These are phyloP conservation scores for Ciborinia camelliae DNA, from an alignment of 2,329 filamentous ascomycete genomes.

Conservation along the genomic window DNA sequence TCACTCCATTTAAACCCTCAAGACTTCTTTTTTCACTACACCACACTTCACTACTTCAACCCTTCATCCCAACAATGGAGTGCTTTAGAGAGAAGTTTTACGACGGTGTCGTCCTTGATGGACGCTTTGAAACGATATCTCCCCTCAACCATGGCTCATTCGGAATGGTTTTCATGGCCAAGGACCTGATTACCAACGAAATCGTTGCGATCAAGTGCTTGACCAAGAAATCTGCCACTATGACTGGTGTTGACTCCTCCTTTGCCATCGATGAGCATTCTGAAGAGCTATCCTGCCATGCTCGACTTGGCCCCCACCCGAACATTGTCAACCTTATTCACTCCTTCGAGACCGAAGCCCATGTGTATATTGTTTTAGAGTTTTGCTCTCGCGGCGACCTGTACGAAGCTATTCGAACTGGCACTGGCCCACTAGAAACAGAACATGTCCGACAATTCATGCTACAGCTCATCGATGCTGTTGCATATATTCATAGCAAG, in stretches of 20 bases:
- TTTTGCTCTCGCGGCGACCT: constrained; percentile 94
- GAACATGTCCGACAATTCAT: constrained; percentile 97
- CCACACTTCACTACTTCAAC: constrained; percentile 17
- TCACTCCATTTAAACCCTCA: constrained; percentile 21
- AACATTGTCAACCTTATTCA: constrained; percentile 93
- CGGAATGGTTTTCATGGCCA: constrained; percentile 95
- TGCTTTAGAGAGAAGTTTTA: constrained; percentile 82
- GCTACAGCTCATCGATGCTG: constrained; percentile 85
- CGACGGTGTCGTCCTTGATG: constrained; percentile 75
- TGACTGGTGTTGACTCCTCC: constrained; percentile 48
- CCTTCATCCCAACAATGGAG: constrained; percentile 57
- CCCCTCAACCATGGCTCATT: constrained; percentile 98
- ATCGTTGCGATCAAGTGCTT: constrained; percentile 95
- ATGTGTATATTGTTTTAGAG: constrained; percentile 90
- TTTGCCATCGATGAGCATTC: constrained; percentile 79
- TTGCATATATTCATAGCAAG: constrained; percentile 85
- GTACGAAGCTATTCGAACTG: constrained; percentile 92
- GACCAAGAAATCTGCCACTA: constrained; percentile 69
- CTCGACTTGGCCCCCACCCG: constrained; percentile 71
- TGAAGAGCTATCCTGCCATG: constrained; percentile 77
- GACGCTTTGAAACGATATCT: constrained; percentile 86
- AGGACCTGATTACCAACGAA: constrained; percentile 71
- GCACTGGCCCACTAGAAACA: constrained; percentile 85
- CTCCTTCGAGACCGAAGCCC: constrained; percentile 87
- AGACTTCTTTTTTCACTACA: constrained; percentile 11